These are phyloP conservation scores for Fusarium mundagurra DNA, from an alignment of 2,329 filamentous ascomycete species.

Conservation along the genomic window DNA sequence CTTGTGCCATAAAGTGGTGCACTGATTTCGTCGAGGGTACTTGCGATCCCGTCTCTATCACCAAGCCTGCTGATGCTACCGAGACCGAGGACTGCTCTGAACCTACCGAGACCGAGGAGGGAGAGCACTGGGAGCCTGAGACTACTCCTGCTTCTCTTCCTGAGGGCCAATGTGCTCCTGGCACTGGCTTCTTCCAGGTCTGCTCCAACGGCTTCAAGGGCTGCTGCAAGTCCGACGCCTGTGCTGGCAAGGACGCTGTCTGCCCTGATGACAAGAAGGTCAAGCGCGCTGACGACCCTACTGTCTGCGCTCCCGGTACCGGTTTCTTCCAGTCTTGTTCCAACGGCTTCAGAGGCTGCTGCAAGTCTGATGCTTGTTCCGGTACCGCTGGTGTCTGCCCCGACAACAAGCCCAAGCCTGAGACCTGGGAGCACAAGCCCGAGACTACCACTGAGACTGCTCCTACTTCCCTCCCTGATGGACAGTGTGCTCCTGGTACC, in stretches of 20 bases:
- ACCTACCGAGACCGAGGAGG: background rate
- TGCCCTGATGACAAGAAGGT: background rate
- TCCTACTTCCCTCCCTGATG: background rate
- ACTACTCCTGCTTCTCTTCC: background rate
- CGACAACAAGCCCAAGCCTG: background rate
- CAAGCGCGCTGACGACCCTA: background rate
- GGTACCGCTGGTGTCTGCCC: background rate
- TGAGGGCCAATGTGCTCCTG: background rate
- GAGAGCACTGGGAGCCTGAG: background rate
- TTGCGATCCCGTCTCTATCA: slow-evolving; percentile 19
- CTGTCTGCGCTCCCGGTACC: slow-evolving; percentile 7
- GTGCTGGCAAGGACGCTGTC: background rate
- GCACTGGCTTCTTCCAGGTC: slow-evolving; percentile 10
- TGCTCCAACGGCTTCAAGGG: slow-evolving; percentile 6
- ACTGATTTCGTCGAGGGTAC: slow-evolving; percentile 16
- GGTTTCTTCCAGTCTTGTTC: slow-evolving; percentile 23
- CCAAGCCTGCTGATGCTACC: background rate
- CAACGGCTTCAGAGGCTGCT: slow-evolving; percentile 25
- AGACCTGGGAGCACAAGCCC: background rate
- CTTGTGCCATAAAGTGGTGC: slow-evolving; percentile 24
- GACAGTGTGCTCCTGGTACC: background rate
- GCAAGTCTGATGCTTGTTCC: slow-evolving; percentile 19
- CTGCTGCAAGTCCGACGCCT: slow-evolving; percentile 12
- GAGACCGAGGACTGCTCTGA: background rate
- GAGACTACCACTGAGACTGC: background rate